phyloP scores from a whole-genome alignment of 768 basidiomycete genomes.

The Rhodotorula toruloides region DNA sequence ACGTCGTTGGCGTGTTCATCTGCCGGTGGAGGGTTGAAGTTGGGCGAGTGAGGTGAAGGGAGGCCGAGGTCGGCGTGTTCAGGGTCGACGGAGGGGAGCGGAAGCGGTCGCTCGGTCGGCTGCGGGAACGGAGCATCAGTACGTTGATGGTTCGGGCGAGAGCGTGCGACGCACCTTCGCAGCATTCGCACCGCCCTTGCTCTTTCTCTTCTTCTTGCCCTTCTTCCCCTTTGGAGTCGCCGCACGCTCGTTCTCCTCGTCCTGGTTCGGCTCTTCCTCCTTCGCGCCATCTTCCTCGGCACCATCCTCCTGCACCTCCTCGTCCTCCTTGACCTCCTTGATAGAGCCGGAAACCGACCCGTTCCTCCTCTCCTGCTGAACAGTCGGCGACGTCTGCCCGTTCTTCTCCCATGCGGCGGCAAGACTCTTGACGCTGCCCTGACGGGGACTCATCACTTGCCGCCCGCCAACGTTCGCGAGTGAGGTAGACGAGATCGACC shows the following conservation, averaged over 20 bases:
- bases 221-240: slow-evolving; percentile 12
- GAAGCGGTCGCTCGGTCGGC: slow-evolving; percentile 5
- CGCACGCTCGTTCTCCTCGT: background rate
- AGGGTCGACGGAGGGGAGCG: slow-evolving; percentile 15
- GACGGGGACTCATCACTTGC: background rate
- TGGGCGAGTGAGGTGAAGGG: slow-evolving; percentile 6
- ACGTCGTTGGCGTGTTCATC: background rate
- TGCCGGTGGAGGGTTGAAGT: background rate
- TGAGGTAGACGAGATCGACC: background rate
- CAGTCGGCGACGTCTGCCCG: background rate
- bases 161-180: slow-evolving; percentile 1
- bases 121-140: background rate
- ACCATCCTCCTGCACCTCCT: background rate
- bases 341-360: background rate
- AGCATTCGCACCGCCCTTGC: background rate
- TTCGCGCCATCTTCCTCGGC: background rate
- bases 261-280: background rate
- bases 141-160: background rate
- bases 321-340: background rate
- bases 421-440: slow-evolving; percentile 4
- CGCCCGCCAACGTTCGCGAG: background rate
- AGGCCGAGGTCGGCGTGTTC: slow-evolving; percentile 20
- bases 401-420: slow-evolving; percentile 11
- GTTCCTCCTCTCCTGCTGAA: background rate
- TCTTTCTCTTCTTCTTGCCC: slow-evolving; percentile 24